These are phyloP conservation scores for Wakefieldia striispora DNA, from an alignment of 768 basidiomycete species.

Conservation along the genomic window DNA sequence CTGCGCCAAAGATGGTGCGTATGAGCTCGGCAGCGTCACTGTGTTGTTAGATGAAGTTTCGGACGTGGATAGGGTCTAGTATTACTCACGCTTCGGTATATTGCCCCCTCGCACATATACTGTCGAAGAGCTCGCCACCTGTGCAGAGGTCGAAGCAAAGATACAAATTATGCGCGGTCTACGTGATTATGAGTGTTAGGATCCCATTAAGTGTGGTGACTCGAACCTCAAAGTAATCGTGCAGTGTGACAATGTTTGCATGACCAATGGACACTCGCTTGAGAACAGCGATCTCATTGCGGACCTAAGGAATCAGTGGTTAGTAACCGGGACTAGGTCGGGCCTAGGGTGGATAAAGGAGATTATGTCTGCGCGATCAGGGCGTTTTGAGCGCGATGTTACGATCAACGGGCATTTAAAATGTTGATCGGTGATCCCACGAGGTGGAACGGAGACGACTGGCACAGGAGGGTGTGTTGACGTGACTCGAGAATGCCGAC, in stretches of 20 bases:
- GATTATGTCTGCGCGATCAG: not conserved
- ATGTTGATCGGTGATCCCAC: slow-evolving; percentile 8
- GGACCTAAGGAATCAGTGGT: slow-evolving; percentile 53
- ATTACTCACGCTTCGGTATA: slow-evolving; percentile 85
- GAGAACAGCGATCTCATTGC: slow-evolving; percentile 95
- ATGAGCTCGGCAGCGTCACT: slow-evolving; percentile 90
- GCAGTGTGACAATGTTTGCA: slow-evolving; percentile 86
- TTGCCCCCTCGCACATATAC: slow-evolving; percentile 96
- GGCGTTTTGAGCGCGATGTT: slow-evolving; percentile 1
- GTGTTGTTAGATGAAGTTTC: slow-evolving; percentile 26
- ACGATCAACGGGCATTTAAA: slow-evolving; percentile 11
- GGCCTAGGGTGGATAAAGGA: slow-evolving; percentile 13
- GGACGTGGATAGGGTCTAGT: not conserved
- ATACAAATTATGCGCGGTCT: slow-evolving; percentile 92
- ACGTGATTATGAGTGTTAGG: slow-evolving; percentile 1
- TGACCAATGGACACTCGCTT: slow-evolving; percentile 92
- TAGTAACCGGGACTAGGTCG: slow-evolving; percentile 7
- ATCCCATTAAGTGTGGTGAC: not conserved
- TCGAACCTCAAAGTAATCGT: slow-evolving; percentile 91
- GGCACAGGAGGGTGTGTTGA: slow-evolving; percentile 3
- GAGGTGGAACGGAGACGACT: not conserved
- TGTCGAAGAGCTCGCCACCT: slow-evolving; percentile 97
- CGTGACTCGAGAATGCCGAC: not conserved
- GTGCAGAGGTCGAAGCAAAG: slow-evolving; percentile 96
- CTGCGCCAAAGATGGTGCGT: slow-evolving; percentile 81